phyloP scores from a whole-genome alignment of 805 yeast genomes.

The Cyberlindnera lachancei region DNA sequence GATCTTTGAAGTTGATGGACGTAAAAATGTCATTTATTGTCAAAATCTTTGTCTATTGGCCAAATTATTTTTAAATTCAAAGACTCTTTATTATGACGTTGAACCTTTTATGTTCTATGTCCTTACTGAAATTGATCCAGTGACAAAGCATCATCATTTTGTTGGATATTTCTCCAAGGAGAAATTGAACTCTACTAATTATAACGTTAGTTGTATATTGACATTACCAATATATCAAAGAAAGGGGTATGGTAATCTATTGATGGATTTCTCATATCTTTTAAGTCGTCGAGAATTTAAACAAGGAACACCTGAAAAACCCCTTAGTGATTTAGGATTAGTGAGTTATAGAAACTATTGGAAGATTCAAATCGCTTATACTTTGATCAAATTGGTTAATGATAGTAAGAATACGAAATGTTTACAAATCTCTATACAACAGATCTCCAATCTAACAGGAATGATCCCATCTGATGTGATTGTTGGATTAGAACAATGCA shows the following conservation, averaged over 20 bases:
- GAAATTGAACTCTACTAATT: slow-evolving; percentile 59
- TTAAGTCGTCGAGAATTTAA: slow-evolving; percentile 68
- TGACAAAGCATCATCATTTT: slow-evolving; percentile 50
- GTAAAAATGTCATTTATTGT: slow-evolving; percentile 73
- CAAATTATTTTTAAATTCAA: slow-evolving; percentile 81
- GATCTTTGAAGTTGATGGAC: slow-evolving; percentile 90
- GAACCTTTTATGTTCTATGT: slow-evolving; percentile 92
- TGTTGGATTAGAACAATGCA: slow-evolving; percentile 74
- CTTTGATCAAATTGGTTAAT: slow-evolving; percentile 14
- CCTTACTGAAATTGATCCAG: slow-evolving; percentile 57
- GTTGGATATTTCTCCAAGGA: slow-evolving; percentile 95
- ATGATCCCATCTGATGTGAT: slow-evolving; percentile 83
- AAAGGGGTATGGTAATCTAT: slow-evolving; percentile 79
- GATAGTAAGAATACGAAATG: slow-evolving; percentile 4
- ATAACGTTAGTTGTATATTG: slow-evolving; percentile 84
- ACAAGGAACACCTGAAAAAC: slow-evolving; percentile 93
- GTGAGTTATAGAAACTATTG: slow-evolving; percentile 83
- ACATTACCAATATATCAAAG: slow-evolving; percentile 85
- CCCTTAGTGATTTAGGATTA: slow-evolving; percentile 79
- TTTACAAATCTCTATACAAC: slow-evolving; percentile 43
- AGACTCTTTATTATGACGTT: slow-evolving; percentile 88
- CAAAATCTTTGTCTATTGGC: slow-evolving; percentile 88
- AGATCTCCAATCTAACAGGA: slow-evolving; percentile 65
- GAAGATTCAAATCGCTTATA: slow-evolving; percentile 56
- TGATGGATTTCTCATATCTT: slow-evolving; percentile 85